A percentile compares a stretch with the other conserved stretches of the same genome.
phyloP scores from a whole-genome alignment of 2,329 filamentous ascomycete species.

The Coniochaeta prunicola region DNA sequence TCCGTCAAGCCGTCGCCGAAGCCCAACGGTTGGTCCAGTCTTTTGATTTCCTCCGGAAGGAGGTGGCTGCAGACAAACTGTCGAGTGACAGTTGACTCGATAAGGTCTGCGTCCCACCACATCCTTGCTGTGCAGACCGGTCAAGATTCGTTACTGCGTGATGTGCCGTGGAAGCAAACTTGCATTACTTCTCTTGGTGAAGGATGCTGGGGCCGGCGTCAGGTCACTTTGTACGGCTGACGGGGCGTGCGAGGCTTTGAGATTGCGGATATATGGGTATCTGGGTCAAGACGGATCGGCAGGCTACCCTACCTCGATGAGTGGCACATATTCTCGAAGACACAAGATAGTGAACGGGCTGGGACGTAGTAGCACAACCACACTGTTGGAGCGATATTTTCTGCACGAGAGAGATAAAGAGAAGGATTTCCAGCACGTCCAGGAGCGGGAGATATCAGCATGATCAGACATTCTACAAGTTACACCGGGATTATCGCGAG shows the following conservation, averaged over 20 bases:
- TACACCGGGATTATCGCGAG: neutral
- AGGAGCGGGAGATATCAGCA: neutral
- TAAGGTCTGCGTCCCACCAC: conserved; percentile 68
- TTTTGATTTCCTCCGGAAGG: conserved; percentile 52
- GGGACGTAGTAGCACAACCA: neutral
- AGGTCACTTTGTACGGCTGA: neutral
- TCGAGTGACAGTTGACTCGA: conserved; percentile 62
- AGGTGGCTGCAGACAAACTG: conserved; percentile 61
- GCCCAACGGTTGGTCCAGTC: conserved; percentile 53
- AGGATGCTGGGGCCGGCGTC: neutral
- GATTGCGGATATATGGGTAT: neutral
- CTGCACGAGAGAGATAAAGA: neutral
- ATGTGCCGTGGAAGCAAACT: neutral
- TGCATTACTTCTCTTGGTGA: neutral
- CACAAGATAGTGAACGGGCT: neutral
- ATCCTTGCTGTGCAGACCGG: conserved; percentile 5
- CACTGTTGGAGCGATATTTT: neutral
- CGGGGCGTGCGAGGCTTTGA: neutral
- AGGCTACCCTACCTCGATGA: neutral
- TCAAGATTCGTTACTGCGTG: neutral
- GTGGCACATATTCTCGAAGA: neutral
- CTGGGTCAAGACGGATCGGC: neutral
- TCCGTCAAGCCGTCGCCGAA: conserved; percentile 65
- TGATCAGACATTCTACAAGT: neutral
- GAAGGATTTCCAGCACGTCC: neutral